phyloP scores from a whole-genome alignment of 192 early-diverging fungal genomes.

The Rhizoclosmatium sp. region DNA sequence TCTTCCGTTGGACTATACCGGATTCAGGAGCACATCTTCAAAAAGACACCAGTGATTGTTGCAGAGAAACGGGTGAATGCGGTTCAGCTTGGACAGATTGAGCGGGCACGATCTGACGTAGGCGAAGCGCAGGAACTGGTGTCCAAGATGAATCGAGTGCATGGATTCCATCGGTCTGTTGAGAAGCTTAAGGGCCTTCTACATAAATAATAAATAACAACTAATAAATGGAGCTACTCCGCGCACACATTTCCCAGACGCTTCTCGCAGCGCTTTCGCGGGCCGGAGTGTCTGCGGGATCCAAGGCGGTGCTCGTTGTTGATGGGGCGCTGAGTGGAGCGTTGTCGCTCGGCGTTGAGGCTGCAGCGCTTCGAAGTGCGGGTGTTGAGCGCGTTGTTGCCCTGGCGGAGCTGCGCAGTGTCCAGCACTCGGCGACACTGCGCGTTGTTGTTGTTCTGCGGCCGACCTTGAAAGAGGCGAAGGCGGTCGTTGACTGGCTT shows the following conservation, averaged over 20 bases:
- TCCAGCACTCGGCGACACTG: background rate
- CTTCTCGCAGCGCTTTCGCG: background rate
- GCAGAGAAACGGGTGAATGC: background rate
- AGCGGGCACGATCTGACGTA: background rate
- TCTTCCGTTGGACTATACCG: constrained; percentile 51
- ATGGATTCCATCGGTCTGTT: background rate
- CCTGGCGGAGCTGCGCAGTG: background rate
- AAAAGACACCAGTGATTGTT: constrained; percentile 50
- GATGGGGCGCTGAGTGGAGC: constrained; percentile 7
- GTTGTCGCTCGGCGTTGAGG: constrained; percentile 15
- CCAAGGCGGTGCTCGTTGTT: background rate
- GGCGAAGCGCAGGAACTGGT: background rate
- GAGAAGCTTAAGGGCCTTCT: background rate
- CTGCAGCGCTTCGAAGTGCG: constrained; percentile 5
- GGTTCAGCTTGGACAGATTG: background rate
- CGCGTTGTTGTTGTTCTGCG: constrained; percentile 20
- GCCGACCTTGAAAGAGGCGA: background rate
- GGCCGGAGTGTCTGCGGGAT: background rate
- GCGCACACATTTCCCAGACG: background rate
- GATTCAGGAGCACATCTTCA: constrained; percentile 53
- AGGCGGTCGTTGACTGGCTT: background rate
- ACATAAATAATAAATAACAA: background rate
- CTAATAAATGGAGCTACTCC: background rate
- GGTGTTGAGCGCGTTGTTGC: constrained; percentile 25
- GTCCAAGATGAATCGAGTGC: constrained; percentile 5